phyloP scores from a whole-genome alignment of 345 rosid species.

The Eucalyptus sp. region DNA sequence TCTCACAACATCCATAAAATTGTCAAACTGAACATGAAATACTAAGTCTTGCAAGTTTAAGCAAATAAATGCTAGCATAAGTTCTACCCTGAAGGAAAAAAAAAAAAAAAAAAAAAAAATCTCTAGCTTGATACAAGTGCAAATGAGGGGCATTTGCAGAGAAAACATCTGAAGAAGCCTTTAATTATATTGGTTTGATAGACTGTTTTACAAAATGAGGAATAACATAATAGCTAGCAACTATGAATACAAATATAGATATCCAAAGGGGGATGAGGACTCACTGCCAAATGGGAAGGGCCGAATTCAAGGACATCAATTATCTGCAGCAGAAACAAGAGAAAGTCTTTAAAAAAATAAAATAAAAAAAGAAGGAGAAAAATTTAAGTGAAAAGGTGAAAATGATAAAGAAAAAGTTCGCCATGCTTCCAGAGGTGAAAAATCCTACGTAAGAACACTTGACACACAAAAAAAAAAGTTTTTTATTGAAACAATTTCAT shows the following conservation, averaged over 20 bases:
- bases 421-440: not conserved
- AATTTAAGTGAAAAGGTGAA: not conserved
- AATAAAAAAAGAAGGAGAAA: not conserved
- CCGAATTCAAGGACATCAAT: slow-evolving; percentile 80
- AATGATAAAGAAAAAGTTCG: not conserved
- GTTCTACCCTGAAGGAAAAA: not conserved
- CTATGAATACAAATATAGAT: not conserved
- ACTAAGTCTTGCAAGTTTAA: not conserved
- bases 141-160: not conserved
- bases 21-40: not conserved
- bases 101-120: not conserved
- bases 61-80: not conserved
- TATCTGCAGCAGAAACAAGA: slow-evolving; percentile 38
- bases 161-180: not conserved
- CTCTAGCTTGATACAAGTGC: not conserved
- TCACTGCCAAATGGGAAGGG: slow-evolving; percentile 92
- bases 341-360: not conserved
- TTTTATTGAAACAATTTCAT: not conserved
- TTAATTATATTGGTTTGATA: not conserved
- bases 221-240: not conserved
- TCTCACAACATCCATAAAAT: not conserved
- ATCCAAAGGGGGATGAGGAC: not conserved
- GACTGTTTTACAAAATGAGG: not conserved
- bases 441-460: not conserved
- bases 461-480: not conserved